phyloP scores from a whole-genome alignment of 257 asterid species.

The Rhazya stricta region DNA sequence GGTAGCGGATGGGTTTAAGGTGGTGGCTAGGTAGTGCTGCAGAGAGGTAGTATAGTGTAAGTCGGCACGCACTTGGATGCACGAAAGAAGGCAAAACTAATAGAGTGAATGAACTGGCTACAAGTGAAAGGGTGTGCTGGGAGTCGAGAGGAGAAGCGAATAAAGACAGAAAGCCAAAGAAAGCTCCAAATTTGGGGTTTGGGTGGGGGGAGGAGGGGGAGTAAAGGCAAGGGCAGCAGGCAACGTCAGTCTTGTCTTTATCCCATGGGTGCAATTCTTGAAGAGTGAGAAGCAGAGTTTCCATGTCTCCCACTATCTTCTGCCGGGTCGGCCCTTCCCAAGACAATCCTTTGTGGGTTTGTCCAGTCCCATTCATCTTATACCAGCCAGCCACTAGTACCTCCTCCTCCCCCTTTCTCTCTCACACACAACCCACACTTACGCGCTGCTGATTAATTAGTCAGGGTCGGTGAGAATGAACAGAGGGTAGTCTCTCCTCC shows the following conservation, averaged over 20 bases:
- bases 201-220: too few relatives aligned
- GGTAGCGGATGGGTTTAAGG: not conserved
- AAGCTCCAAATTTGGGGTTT: constrained; percentile 11
- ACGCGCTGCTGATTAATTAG: too few relatives aligned
- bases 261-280: constrained; percentile 16
- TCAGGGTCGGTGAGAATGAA: too few relatives aligned
- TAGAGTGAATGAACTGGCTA: not conserved
- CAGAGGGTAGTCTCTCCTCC: too few relatives aligned
- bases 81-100: not conserved
- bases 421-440: not conserved
- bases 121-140: not conserved
- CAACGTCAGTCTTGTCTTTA: constrained; percentile 22
- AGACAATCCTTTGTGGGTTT: constrained; percentile 13
- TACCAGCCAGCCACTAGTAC: not conserved
- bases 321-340: constrained; percentile 24
- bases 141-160: not conserved
- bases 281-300: not conserved
- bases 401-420: not conserved
- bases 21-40: not conserved
- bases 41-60: not conserved
- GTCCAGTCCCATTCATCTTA: constrained; percentile 9
- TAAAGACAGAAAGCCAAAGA: constrained; percentile 1
- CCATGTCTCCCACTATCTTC: constrained; percentile 35
- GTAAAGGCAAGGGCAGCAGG: constrained; percentile 2
- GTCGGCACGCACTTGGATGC: constrained; percentile 33